A percentile compares a stretch with the other conserved stretches of the same genome.
phyloP scores from a whole-genome alignment of 306 rosid genomes.

The Inga oerstediana region DNA sequence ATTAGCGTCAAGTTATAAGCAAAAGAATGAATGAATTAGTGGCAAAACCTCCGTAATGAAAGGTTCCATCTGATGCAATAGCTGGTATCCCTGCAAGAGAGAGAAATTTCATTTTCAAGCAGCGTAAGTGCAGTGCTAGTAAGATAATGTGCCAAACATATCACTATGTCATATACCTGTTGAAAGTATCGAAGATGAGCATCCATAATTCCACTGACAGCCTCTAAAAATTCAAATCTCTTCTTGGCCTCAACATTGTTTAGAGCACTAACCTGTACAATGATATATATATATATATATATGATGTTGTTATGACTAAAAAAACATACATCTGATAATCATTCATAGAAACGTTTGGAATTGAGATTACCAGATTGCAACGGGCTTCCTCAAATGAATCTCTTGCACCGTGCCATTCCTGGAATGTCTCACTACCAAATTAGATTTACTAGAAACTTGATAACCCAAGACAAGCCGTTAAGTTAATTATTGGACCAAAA shows the following conservation, averaged over 20 bases:
- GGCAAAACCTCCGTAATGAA: conserved; percentile 53
- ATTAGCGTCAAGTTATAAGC: conserved; percentile 21
- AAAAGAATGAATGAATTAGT: conserved; percentile 27
- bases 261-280: conserved; percentile 60
- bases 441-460: conserved; percentile 57
- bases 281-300: not conserved
- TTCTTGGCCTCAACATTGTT: conserved; percentile 68
- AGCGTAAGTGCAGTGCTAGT: conserved; percentile 30
- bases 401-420: conserved; percentile 76
- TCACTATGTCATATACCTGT: conserved; percentile 54
- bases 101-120: conserved; percentile 21
- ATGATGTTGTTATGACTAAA: conserved; percentile 33
- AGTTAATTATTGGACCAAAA: conserved; percentile 23
- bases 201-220: conserved; percentile 76
- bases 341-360: conserved; percentile 27
- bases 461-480: conserved; percentile 40
- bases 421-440: conserved; percentile 70
- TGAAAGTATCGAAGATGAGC: conserved; percentile 86
- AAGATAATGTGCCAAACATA: conserved; percentile 18
- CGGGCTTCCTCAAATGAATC: conserved; percentile 78
- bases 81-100: conserved; percentile 52
- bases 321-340: conserved; percentile 30
- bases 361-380: conserved; percentile 71
- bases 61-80: conserved; percentile 57
- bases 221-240: conserved; percentile 75